Evolutionary conservation across 306 rosid genomes (phyloP).

Genomic region (Senna tora): DNA sequence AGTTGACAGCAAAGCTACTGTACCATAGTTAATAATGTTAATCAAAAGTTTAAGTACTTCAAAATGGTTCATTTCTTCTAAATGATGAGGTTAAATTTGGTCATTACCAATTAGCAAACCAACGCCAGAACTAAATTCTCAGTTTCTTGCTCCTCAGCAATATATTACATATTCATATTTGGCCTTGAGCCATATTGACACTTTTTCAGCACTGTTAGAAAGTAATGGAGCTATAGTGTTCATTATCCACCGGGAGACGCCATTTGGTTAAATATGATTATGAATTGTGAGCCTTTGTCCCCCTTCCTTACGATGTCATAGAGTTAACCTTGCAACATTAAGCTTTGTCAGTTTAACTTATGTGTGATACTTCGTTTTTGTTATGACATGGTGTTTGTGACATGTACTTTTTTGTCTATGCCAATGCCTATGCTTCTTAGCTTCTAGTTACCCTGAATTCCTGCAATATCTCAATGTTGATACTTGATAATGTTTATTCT

Average conservation of each 20-base stretch:
- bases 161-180: background rate
- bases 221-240: background rate
- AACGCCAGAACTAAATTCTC: background rate
- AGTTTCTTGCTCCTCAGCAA: background rate
- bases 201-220: background rate
- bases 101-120: background rate
- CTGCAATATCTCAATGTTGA: conserved; percentile 32
- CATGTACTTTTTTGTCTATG: background rate
- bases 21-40: background rate
- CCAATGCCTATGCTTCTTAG: background rate
- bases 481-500: conserved; percentile 30
- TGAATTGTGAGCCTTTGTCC: conserved; percentile 19
- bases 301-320: background rate
- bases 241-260: background rate
- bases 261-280: background rate
- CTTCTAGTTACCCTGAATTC: conserved; percentile 27
- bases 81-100: conserved; percentile 24
- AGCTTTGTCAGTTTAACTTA: no score
- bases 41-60: background rate
- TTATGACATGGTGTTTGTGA: background rate
- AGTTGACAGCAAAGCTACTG: conserved; percentile 1
- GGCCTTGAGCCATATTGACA: background rate
- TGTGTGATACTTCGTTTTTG: no score
- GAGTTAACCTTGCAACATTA: background rate
- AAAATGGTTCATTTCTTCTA: background rate